phyloP scores from a whole-genome alignment of 2,329 filamentous ascomycete genomes.

The Fusarium sublunatum region DNA sequence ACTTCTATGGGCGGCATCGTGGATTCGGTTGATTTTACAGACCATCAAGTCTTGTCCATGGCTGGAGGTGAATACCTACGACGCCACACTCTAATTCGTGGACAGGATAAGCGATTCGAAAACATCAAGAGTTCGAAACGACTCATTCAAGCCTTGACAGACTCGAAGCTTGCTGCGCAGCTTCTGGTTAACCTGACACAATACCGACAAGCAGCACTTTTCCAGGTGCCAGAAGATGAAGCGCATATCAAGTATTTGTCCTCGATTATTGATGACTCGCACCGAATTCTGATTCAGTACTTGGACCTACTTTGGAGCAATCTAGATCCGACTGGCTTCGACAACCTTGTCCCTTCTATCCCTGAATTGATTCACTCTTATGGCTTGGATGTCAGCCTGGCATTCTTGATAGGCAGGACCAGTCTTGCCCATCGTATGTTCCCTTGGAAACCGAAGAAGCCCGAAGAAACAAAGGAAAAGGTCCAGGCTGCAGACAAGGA shows the following conservation, averaged over 20 bases:
- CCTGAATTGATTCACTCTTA: slow-evolving; percentile 79
- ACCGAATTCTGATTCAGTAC: slow-evolving; percentile 86
- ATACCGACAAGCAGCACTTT: slow-evolving; percentile 88
- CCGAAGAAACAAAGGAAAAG: slow-evolving; percentile 46
- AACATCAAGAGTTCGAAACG: slow-evolving; percentile 79
- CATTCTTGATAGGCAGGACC: slow-evolving; percentile 84
- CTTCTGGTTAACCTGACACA: slow-evolving; percentile 92
- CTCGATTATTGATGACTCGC: slow-evolving; percentile 89
- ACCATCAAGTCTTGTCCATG: slow-evolving; percentile 87
- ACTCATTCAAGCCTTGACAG: slow-evolving; percentile 81
- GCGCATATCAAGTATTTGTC: slow-evolving; percentile 90
- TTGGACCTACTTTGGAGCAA: slow-evolving; percentile 88
- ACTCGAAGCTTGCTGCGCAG: slow-evolving; percentile 81
- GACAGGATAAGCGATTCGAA: slow-evolving; percentile 85
- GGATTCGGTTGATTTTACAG: slow-evolving; percentile 86
- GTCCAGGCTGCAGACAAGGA: slow-evolving; percentile 59
- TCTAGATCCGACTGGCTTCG: slow-evolving; percentile 79
- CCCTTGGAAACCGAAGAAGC: slow-evolving; percentile 54
- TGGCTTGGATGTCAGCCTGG: slow-evolving; percentile 81
- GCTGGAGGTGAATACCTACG: slow-evolving; percentile 85
- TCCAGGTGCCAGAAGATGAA: slow-evolving; percentile 74
- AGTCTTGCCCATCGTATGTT: slow-evolving; percentile 76
- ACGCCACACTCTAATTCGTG: slow-evolving; percentile 80
- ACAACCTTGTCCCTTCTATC: slow-evolving; percentile 80
- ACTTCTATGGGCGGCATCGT: slow-evolving; percentile 94